A percentile compares a stretch with the other conserved stretches of the same genome.
Evolutionary conservation across 768 basidiomycete species (phyloP).

Genomic region (Suillus alpinus): DNA sequence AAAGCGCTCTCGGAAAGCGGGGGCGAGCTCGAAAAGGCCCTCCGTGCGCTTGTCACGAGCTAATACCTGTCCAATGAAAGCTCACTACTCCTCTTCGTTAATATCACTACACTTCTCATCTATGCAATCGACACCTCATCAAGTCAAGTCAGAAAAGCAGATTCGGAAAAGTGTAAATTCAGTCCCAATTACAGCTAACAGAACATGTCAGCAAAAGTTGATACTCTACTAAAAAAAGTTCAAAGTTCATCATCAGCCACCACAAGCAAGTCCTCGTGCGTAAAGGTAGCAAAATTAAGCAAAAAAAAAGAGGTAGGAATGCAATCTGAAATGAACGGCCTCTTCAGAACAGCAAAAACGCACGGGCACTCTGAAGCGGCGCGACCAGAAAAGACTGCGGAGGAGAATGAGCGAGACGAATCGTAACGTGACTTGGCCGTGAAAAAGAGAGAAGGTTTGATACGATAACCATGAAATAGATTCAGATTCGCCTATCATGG

Average conservation of each 20-base stretch:
- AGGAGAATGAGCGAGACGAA: conserved; percentile 16
- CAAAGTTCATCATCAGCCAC: conserved; percentile 17
- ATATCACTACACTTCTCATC: not conserved
- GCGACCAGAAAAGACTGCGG: conserved; percentile 15
- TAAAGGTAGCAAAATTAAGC: conserved; percentile 2
- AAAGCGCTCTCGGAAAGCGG: conserved; percentile 27
- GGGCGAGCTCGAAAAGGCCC: conserved; percentile 26
- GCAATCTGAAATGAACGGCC: conserved; percentile 6
- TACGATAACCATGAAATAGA: conserved; percentile 34
- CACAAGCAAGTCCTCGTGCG: conserved; percentile 16
- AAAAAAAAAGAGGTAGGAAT: conserved; percentile 8
- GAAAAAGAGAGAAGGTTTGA: conserved; percentile 23
- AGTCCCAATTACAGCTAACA: conserved; percentile 29
- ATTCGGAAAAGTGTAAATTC: not conserved
- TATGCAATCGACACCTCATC: not conserved
- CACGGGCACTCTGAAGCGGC: conserved; percentile 18
- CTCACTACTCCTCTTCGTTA: not conserved
- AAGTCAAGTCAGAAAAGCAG: not conserved
- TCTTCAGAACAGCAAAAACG: conserved; percentile 20
- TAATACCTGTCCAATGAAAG: conserved; percentile 6
- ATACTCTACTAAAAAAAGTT: conserved; percentile 8
- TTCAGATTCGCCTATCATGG: conserved; percentile 29
- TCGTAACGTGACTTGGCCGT: conserved; percentile 22
- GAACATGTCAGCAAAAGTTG: conserved; percentile 24
- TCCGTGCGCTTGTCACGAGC: conserved; percentile 25